Base-by-base conservation (phyloP, 352 stramenopile species). In the Ophiocytium majus region DNA sequence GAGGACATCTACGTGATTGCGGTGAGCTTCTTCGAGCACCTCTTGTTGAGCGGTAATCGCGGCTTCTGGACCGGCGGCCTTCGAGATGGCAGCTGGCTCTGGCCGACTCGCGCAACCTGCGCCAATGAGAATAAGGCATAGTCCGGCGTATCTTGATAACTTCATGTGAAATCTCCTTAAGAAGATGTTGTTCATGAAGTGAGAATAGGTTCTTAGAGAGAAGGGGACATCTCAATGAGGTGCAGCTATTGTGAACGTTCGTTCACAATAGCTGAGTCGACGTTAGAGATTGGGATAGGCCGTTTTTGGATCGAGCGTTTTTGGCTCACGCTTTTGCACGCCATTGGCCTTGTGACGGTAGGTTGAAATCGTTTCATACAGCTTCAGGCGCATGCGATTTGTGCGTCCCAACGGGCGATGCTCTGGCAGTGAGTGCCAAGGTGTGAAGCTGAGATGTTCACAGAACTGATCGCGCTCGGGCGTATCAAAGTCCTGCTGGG, bases 31-130 rank as follows among this genome's bases (percentile, higher is more conserved):
- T 28, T 23, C 28, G 19, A 71, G 23, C 19, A 71, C 19, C 28
- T 71, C 57, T 71, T 71, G 19, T 71, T 71, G 57, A 71, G 57
- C 28, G 57, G 57, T 71, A 28, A 71, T 71, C 19, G 57, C 57
- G 57, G 57, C 57, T 23, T 71, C 57, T 28, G 57, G 57, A 23
- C 57, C 57, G 23, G 23, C 57, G 28, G 23, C 57, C 19, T 28
- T 23, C 23, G 57, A 71, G 23, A 71, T 71, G 57, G 57, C 28
- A 23, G 57, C 57, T 71, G 57, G 57, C 19, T 71, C 57, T 23
- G 57, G 57, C 23, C 28, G 57, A 28, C 28, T 23, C 19, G 57
- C 57, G 28, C 57, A 71, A 28, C n/a, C n/a, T n/a, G 57, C 57
- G 57, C 19, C 57, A 23, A 71, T 23, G 57, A 71, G 57, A 28